Evolutionary conservation across 1,284 basidiomycete species (phyloP), one percentile per base, ranked within the genome.

Genomic region (Malassezia pachydermatis): DNA sequence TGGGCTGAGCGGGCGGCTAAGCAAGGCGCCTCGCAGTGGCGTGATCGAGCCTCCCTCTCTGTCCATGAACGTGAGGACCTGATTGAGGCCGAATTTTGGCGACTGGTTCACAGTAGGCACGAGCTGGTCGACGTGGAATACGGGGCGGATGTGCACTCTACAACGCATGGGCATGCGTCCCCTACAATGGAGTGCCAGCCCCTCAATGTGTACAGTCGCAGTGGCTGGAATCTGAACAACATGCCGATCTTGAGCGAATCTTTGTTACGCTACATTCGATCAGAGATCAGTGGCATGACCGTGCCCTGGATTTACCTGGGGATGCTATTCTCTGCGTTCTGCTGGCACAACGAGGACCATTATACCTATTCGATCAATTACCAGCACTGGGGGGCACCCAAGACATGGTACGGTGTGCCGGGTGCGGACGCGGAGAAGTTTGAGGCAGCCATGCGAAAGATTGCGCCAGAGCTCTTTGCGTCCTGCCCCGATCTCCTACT

Each of bases 341-440:
- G 92, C 73, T 99, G 94, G 94, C 94, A 99, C 75, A 98, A 98
- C 72, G 94, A 99, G 81, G 94, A 98, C 75, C 94, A 98, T 75
- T 94, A 92, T 73, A 96, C 90, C 10, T 96, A 94, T 73, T 57
- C 53, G 40, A 57, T 63, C 64, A 71, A 59, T 57, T 73, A 33
- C 63, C 92, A 89, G 90, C 92, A 96, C 72, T 95, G 88, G 86
- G 92, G 94, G 28, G 92, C 95, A 72, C 95, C 92, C 35, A 99
- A 99, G 77, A 98, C 92, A 0, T 99, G 94, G 94, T 98, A 98
- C 74, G 92, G 92, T 48, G 84, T 98, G 35, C 92, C 94, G 1
- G 94, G 87, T 20, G 81, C 81, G 46, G 86, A 94, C 62, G 89
- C 92, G 22, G 86, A 88, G 62, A 88, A 87, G 73, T 95, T 99